Conservation (phyloP, 2,329 filamentous ascomycete species). For the Ophiocordyceps camponoti-leonardi region DNA sequence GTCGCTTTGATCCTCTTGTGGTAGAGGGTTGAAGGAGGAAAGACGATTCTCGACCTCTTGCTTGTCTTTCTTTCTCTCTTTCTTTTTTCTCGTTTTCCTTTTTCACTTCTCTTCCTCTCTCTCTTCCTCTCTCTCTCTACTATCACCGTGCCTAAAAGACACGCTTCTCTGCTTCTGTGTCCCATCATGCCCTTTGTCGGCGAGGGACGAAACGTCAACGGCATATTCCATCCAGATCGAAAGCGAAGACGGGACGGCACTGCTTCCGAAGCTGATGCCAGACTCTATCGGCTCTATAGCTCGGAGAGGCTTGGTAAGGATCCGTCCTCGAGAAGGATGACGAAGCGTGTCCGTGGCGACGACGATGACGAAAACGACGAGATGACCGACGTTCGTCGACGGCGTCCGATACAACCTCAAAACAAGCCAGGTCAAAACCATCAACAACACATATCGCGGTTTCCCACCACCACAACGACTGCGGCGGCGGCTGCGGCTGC, state of each 20-base stretch:
- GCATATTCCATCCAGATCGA: slow-evolving; percentile 12
- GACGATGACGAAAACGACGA: slow-evolving; percentile 3
- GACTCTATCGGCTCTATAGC: slow-evolving; percentile 9
- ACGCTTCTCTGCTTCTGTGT: not conserved
- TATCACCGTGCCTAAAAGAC: not conserved
- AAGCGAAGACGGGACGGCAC: slow-evolving; percentile 17
- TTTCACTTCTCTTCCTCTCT: not conserved
- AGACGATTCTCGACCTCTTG: not conserved
- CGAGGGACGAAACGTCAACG: slow-evolving; percentile 5
- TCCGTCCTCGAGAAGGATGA: slow-evolving; percentile 11
- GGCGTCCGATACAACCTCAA: not conserved
- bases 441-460: too few relatives aligned
- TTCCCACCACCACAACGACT: too few relatives aligned
- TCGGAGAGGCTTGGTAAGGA: slow-evolving; percentile 10
- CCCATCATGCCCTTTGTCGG: slow-evolving; percentile 18
- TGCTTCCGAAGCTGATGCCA: slow-evolving; percentile 4
- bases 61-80: not conserved
- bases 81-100: not conserved
- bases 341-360: slow-evolving; percentile 12
- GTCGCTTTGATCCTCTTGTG: too few relatives aligned
- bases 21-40: too few relatives aligned
- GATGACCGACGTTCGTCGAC: slow-evolving; percentile 4
- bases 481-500: not conserved
- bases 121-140: not conserved
- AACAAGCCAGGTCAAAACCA: not conserved